Evolutionary conservation across 345 rosid species (phyloP), one percentile per base, ranked within the genome.

Genomic region (Corymbia maculata): DNA sequence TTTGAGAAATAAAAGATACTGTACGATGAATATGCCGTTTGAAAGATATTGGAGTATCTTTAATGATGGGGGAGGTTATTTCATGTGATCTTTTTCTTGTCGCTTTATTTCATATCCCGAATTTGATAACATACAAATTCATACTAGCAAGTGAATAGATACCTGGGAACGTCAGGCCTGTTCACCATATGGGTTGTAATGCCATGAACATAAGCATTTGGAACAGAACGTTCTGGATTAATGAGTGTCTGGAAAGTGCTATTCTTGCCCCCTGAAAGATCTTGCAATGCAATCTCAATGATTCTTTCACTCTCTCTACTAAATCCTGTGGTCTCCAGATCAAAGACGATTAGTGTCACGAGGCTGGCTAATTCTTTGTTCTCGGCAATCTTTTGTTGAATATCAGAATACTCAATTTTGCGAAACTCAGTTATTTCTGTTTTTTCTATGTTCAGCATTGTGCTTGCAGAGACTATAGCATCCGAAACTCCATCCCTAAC

Each of bases 161-260:
- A 97, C 99, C 98, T 97, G 53, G 99, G 99, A 93, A 98, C 96
- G 87, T 93, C 95, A 61, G 95, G 95, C 88, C 93, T 89, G 86
- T 91, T 86, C 90, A 98, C 99, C 99, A 96, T 96, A 88, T 89
- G 87, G 45, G 93, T 93, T 90, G 95, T 93, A 70, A 97, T 98
- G 36, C 94, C 92, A 87, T 97, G 99, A 89, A 97, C 36, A 89
- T 88, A 79, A 3, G 92, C 61, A 86, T 93, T 98, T 13, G 88
- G 53, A 80, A 98, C 92, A 88, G 36, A 85, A 17, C 95, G 87
- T n/a, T 89, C 95, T 0, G 99, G 99, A 92, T 98, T 96, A 32
- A 98, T 92, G 16, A 98, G 93, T 1, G 97, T 94, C 91, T 96
- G 95, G 80, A 98, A 97, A 61, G 98, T 96, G 93, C 99, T 95